Conservation (phyloP, 805 yeast species). For the Candida rishiriensis region DNA sequence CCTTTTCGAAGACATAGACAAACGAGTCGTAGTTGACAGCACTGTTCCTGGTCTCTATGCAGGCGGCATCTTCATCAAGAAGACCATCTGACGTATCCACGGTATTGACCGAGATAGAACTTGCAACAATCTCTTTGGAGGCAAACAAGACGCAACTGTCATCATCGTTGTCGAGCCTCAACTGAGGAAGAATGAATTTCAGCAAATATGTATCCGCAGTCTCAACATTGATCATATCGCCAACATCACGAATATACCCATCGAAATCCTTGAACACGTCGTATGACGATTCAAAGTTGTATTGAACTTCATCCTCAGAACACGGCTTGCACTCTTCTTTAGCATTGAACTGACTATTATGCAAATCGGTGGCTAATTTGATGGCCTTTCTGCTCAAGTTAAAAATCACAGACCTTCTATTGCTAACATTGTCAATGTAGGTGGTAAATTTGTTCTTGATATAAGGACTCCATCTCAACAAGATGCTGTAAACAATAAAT, state of each 20-base stretch:
- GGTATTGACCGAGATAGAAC: constrained; percentile 42
- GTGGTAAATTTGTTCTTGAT: constrained; percentile 58
- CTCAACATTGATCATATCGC: constrained; percentile 14
- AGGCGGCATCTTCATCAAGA: constrained; percentile 31
- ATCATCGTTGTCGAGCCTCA: constrained; percentile 50
- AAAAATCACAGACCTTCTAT: constrained; percentile 25
- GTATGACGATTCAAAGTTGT: constrained; percentile 16
- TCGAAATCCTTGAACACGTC: constrained; percentile 44
- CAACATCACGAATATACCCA: constrained; percentile 39
- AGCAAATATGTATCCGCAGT: constrained; percentile 41
- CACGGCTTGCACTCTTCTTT: constrained; percentile 5
- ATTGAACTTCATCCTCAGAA: constrained; percentile 7
- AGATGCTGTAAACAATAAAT: constrained; percentile 70
- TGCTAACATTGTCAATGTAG: constrained; percentile 38
- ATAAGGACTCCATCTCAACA: constrained; percentile 71
- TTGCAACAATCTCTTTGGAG: constrained; percentile 55
- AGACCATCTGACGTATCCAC: constrained; percentile 40
- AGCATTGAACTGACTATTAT: constrained; percentile 6
- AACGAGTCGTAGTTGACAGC: constrained; percentile 53
- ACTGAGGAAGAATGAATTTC: constrained; percentile 77
- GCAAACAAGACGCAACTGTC: constrained; percentile 47
- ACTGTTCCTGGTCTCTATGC: constrained; percentile 55
- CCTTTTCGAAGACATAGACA: constrained; percentile 44
- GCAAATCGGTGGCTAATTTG: constrained; percentile 27
- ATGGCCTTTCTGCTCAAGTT: constrained; percentile 28